Conservation (phyloP, 148 eudicot genomes). For the Amaranthus hypochondriacus region DNA sequence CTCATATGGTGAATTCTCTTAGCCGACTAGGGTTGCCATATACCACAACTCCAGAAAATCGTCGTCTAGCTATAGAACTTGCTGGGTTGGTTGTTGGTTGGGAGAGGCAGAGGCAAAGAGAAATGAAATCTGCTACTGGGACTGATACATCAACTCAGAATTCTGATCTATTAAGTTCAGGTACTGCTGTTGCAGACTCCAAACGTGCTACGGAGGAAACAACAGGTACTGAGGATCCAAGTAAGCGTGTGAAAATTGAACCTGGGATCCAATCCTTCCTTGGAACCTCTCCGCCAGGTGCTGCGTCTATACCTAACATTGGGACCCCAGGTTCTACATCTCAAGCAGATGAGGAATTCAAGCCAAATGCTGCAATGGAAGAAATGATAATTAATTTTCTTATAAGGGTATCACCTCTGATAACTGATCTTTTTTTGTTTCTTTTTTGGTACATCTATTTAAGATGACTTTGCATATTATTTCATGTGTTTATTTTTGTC, state of each 20-base stretch:
- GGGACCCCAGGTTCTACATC: slow-evolving; percentile 91
- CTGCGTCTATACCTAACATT: slow-evolving; percentile 74
- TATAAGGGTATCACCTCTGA: slow-evolving; percentile 58
- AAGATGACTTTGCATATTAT: background rate
- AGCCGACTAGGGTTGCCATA: slow-evolving; percentile 95
- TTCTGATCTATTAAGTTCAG: slow-evolving; percentile 46
- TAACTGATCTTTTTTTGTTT: background rate
- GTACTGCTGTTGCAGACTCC: slow-evolving; percentile 48
- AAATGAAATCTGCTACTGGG: slow-evolving; percentile 58
- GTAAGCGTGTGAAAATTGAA: slow-evolving; percentile 84
- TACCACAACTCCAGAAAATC: slow-evolving; percentile 85
- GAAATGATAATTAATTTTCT: slow-evolving; percentile 99
- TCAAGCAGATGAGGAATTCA: slow-evolving; percentile 97
- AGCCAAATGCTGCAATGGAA: slow-evolving; percentile 99
- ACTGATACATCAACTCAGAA: slow-evolving; percentile 48
- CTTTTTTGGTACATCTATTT: background rate
- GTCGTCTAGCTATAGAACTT: slow-evolving; percentile 98
- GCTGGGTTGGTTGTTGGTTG: slow-evolving; percentile 98
- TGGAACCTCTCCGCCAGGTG: slow-evolving; percentile 94
- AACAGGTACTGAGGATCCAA: slow-evolving; percentile 63
- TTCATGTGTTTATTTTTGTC: background rate
- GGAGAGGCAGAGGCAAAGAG: slow-evolving; percentile 96
- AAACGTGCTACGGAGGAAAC: slow-evolving; percentile 60
- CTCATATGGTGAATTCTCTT: slow-evolving; percentile 98
- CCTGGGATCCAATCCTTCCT: slow-evolving; percentile 86